Evolutionary conservation across 176 grass and related monocot genomes (phyloP).

Genomic region (Saccharum spontaneum): DNA sequence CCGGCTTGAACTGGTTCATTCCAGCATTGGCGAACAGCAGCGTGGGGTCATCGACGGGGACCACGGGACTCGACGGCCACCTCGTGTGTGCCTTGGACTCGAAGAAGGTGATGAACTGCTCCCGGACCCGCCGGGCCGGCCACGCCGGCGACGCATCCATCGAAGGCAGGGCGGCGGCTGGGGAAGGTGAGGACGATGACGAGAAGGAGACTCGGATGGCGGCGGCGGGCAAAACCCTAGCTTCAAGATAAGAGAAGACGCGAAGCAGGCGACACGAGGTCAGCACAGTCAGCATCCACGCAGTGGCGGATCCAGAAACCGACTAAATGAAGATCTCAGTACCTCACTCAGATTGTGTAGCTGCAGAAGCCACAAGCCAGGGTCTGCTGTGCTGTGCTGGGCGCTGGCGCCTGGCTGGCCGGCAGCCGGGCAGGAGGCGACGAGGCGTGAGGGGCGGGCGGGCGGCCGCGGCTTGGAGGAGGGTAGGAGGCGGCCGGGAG

Average conservation of each 20-base stretch:
- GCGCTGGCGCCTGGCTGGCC: too few species aligned
- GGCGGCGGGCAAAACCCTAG: conserved; percentile 37
- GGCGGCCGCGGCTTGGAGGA: too few species aligned
- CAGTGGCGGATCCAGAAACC: too few species aligned
- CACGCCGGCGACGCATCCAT: conserved; percentile 45
- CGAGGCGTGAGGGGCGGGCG: too few species aligned
- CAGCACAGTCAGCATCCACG: conserved; percentile 1
- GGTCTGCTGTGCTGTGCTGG: too few species aligned
- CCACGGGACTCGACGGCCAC: conserved; percentile 82
- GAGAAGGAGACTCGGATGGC: not conserved
- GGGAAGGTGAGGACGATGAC: not conserved
- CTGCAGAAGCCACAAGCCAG: too few species aligned
- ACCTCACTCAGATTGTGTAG: too few species aligned
- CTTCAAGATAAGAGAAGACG: not conserved
- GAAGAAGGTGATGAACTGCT: conserved; percentile 65
- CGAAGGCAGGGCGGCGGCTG: not conserved
- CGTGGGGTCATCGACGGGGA: conserved; percentile 84
- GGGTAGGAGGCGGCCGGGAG: too few species aligned
- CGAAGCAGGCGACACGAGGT: conserved; percentile 9
- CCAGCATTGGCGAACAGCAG: conserved; percentile 94
- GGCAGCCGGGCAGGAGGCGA: too few species aligned
- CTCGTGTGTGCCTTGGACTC: conserved; percentile 58
- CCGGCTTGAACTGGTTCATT: conserved; percentile 98
- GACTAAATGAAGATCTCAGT: too few species aligned
- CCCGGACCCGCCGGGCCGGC: conserved; percentile 50